Base-by-base conservation (phyloP, 495 filamentous ascomycete genomes). In the Podospora pseudopauciseta region DNA sequence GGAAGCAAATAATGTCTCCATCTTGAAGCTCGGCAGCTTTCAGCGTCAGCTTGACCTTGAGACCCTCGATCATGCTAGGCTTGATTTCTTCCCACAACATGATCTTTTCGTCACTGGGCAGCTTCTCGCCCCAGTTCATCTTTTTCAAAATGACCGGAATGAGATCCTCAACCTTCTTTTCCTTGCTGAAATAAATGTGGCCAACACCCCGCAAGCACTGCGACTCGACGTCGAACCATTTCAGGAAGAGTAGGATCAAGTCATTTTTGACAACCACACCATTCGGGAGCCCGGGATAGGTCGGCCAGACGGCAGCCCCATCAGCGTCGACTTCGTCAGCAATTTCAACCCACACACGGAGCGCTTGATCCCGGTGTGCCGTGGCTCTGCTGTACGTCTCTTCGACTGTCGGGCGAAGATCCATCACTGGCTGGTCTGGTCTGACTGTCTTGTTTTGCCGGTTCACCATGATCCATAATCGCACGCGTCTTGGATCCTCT, bases 391-490 rank as follows among this genome's bases (percentile, higher is more conserved):
- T 70, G 86, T 87, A 66, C 0, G 91, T 90, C 58, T 96, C 91
- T 73, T 97, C 94, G 18, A 97, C 81, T 5, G 90, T 92, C 79
- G 92, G 90, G n/a, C 88, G 83, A 2, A 86, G 80, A 66, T 95
- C 91, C 68, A 84, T 84, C 61, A 98, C 86, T 4, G 93, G 91
- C 60, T 91, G 87, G 75, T 99, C 95, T 0, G 96, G 95, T 28
- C 95, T 86, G 57, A 90, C 89, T 0, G 95, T 98, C 80, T 97
- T 97, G 75, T 99, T 99, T 74, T 99, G 95, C 11, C 95, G 91
- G 73, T 97, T 97, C 0, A 99, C 96, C 92, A 99, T 97, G 54
- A 91, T 88, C 96, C 95, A 98, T 58, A 97, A 84, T 32, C 95
- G 88, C 23, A 98, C 78, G 39, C 84, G 83, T 56, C 86, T 85